These are phyloP conservation scores for Lasiodiplodia hormozganensis DNA, from an alignment of 2,329 filamentous ascomycete species.

Conservation along the genomic window DNA sequence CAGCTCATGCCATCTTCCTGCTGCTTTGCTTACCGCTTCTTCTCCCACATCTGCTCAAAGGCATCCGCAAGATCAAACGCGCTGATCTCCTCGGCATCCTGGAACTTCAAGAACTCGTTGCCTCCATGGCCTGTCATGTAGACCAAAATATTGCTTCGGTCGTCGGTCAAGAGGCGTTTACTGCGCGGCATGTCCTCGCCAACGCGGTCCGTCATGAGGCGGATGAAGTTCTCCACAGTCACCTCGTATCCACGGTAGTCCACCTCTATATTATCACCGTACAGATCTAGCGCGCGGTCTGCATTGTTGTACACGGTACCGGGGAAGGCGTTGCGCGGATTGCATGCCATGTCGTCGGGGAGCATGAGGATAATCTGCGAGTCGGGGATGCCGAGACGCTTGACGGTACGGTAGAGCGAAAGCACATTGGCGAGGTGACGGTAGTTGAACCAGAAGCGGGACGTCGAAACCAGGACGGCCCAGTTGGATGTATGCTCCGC, in stretches of 20 bases:
- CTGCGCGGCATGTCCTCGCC: constrained; percentile 93
- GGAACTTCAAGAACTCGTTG: constrained; percentile 98
- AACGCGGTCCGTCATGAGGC: constrained; percentile 90
- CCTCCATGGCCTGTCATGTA: constrained; percentile 99
- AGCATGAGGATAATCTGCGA: constrained; percentile 99
- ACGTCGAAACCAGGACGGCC: constrained; percentile 98
- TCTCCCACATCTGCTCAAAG: constrained; percentile 99
- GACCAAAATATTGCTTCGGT: constrained; percentile 94
- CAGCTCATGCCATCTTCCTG: neutral
- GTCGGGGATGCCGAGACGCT: constrained; percentile 95
- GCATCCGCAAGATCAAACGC: constrained; percentile 96
- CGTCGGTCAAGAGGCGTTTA: constrained; percentile 92
- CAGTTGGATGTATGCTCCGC: constrained; percentile 96
- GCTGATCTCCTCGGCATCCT: constrained; percentile 96
- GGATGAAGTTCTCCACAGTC: constrained; percentile 98
- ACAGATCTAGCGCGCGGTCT: constrained; percentile 91
- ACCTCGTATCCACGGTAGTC: constrained; percentile 98
- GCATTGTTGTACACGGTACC: constrained; percentile 99
- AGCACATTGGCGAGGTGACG: constrained; percentile 97
- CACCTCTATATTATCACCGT: constrained; percentile 98
- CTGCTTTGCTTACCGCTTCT: constrained; percentile 72
- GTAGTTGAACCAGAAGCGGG: constrained; percentile 99
- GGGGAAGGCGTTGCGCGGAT: constrained; percentile 96
- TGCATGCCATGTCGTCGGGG: constrained; percentile 99
- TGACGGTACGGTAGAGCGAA: constrained; percentile 96